These are phyloP conservation scores for Aspergillus viridinutans DNA, from an alignment of 2,329 filamentous ascomycete species.

Conservation along the genomic window DNA sequence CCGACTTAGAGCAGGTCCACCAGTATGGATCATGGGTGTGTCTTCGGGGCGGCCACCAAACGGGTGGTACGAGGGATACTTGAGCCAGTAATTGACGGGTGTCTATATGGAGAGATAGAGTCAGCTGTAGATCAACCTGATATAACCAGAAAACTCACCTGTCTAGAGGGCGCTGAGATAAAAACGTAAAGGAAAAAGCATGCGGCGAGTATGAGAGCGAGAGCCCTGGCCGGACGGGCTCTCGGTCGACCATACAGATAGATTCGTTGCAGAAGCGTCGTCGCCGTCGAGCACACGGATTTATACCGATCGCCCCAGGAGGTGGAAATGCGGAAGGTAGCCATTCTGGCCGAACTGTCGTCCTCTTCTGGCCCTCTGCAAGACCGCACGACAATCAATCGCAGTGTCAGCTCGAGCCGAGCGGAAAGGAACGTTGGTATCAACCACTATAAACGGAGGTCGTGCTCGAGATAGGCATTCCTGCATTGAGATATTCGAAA, in stretches of 20 bases:
- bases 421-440: neutral
- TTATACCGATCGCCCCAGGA: constrained; percentile 24
- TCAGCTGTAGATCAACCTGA: constrained; percentile 1
- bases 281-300: constrained; percentile 14
- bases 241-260: constrained; percentile 23
- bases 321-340: constrained; percentile 19
- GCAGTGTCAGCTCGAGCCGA: neutral
- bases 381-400: constrained; percentile 2
- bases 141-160: constrained; percentile 12
- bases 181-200: constrained; percentile 22
- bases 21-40: constrained; percentile 23
- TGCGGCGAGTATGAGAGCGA: constrained; percentile 17
- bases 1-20: constrained; percentile 13
- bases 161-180: constrained; percentile 16
- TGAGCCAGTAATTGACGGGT: constrained; percentile 28
- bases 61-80: constrained; percentile 31
- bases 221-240: constrained; percentile 21
- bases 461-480: constrained; percentile 10
- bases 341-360: constrained; percentile 17
- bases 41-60: constrained; percentile 29
- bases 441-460: constrained; percentile 1
- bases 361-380: neutral
- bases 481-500: constrained; percentile 3
- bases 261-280: constrained; percentile 21
- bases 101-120: constrained; percentile 11